Percentiles rank a stretch among this genome's conserved stretches.
Evolutionary conservation across 176 grass and related monocot genomes (phyloP).

Genomic region (Bromus sterilis): DNA sequence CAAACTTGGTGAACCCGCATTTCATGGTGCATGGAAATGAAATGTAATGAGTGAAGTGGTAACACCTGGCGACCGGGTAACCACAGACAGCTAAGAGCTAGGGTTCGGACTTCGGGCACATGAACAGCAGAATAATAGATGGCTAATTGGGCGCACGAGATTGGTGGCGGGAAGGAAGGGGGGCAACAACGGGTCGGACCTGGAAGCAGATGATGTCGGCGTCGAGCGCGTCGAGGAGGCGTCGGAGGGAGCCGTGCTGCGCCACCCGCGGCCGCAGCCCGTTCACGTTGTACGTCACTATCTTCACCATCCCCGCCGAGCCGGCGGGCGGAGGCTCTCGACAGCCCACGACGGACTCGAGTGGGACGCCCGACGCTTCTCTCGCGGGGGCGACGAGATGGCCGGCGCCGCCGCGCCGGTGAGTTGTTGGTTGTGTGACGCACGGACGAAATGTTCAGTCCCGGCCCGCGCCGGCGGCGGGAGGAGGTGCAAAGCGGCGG

Average conservation of each 20-base stretch:
- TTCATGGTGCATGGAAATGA: not conserved
- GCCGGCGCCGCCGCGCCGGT: not conserved
- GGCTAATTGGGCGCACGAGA: not conserved
- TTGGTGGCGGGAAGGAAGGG: not conserved
- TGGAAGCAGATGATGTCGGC: constrained; percentile 98
- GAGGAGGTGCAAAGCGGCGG: not conserved
- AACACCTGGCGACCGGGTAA: not conserved
- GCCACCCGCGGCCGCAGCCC: constrained; percentile 85
- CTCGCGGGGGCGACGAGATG: not conserved
- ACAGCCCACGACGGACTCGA: not conserved
- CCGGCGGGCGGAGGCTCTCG: constrained; percentile 23
- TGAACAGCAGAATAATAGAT: not conserved
- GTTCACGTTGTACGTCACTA: constrained; percentile 97
- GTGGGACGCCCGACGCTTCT: not conserved
- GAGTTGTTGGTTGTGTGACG: not conserved
- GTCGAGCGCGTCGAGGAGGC: constrained; percentile 81
- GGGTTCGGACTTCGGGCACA: constrained; percentile 22
- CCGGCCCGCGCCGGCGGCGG: constrained; percentile 2
- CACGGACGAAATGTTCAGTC: constrained; percentile 32
- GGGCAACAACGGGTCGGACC: constrained; percentile 4
- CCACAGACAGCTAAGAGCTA: constrained; percentile 13
- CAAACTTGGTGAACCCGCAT: not conserved
- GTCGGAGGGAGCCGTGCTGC: constrained; percentile 86
- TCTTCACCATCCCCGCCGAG: constrained; percentile 45
- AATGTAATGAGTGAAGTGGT: not conserved